A percentile compares a stretch with the other conserved stretches of the same genome.
Evolutionary conservation across 1,139 yeast species (phyloP).

Genomic region (Geotrichum citri-aurantii): DNA sequence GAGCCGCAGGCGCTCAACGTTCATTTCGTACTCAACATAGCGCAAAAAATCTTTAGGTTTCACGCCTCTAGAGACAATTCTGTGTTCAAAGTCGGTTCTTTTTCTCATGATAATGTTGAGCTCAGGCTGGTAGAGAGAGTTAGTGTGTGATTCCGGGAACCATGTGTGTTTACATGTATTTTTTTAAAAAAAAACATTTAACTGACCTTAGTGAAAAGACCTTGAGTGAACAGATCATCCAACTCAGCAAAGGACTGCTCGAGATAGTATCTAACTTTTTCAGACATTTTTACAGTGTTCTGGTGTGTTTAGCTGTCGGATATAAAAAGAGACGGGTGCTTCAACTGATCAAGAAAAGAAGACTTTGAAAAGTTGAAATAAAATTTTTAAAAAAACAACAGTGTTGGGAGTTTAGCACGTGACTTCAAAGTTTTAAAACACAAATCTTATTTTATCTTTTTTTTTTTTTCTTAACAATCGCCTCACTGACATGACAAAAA

Average conservation of each 20-base stretch:
- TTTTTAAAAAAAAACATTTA: neutral
- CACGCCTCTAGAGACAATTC: slow-evolving; percentile 80
- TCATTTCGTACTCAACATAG: slow-evolving; percentile 76
- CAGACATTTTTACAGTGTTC: slow-evolving; percentile 46
- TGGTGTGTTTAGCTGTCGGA: neutral
- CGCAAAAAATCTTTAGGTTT: slow-evolving; percentile 69
- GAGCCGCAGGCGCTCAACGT: slow-evolving; percentile 69
- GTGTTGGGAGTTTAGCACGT: neutral
- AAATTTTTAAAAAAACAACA: neutral
- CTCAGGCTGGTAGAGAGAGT: slow-evolving; percentile 54
- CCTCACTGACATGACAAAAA: neutral
- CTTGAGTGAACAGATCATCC: slow-evolving; percentile 77
- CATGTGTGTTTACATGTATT: neutral
- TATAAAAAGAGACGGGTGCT: neutral
- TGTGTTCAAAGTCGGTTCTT: slow-evolving; percentile 92
- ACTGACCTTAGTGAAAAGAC: slow-evolving; percentile 48
- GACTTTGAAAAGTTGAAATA: neutral
- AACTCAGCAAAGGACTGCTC: slow-evolving; percentile 90
- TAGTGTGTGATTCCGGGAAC: too few relatives aligned
- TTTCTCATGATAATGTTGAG: slow-evolving; percentile 82
- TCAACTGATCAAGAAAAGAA: neutral
- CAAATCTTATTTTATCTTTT: neutral
- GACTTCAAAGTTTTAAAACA: neutral
- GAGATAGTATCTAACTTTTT: slow-evolving; percentile 67
- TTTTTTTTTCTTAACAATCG: neutral